A percentile compares a stretch with the other conserved stretches of the same genome.
Evolutionary conservation across 2,329 filamentous ascomycete genomes (phyloP).

Genomic region (Colletotrichum filicis): DNA sequence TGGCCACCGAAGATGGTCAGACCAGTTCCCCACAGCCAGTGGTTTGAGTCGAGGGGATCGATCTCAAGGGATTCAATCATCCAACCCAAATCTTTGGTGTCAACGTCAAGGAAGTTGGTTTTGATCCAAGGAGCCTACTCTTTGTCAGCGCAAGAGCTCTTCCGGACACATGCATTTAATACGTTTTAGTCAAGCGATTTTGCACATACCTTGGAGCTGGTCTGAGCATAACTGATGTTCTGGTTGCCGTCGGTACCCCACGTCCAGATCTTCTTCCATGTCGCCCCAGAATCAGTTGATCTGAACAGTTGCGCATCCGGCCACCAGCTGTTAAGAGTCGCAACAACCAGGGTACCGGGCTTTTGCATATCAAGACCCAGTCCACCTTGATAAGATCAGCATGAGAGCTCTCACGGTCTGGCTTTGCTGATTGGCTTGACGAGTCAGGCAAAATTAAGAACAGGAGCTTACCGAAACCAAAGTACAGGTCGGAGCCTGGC

Average conservation of each 20-base stretch:
- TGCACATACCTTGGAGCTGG: slow-evolving; percentile 49
- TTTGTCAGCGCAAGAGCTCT: background rate
- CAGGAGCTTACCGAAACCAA: slow-evolving; percentile 58
- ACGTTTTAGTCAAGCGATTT: background rate
- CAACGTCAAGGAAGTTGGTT: slow-evolving; percentile 57
- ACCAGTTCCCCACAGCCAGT: slow-evolving; percentile 70
- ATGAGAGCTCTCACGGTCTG: too few relatives aligned
- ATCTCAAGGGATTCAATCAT: slow-evolving; percentile 71
- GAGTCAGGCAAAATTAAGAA: too few relatives aligned
- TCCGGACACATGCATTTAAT: too few relatives aligned
- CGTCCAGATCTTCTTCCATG: slow-evolving; percentile 65
- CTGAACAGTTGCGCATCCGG: slow-evolving; percentile 68
- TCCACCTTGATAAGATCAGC: slow-evolving; percentile 43
- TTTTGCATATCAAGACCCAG: slow-evolving; percentile 63
- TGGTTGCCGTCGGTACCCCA: slow-evolving; percentile 58
- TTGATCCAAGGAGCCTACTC: slow-evolving; percentile 62
- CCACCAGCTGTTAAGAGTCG: slow-evolving; percentile 68
- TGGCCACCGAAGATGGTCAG: slow-evolving; percentile 63
- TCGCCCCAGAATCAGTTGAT: slow-evolving; percentile 64
- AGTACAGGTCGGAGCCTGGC: slow-evolving; percentile 54
- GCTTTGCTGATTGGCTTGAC: too few relatives aligned
- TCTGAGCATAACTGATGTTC: slow-evolving; percentile 58
- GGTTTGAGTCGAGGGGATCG: slow-evolving; percentile 67
- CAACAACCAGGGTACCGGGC: slow-evolving; percentile 66
- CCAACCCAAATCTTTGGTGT: slow-evolving; percentile 66